A percentile compares a stretch with the other conserved stretches of the same genome.
These are phyloP conservation scores for Penicillium arizonense DNA, from an alignment of 495 filamentous ascomycete species.

Conservation along the genomic window DNA sequence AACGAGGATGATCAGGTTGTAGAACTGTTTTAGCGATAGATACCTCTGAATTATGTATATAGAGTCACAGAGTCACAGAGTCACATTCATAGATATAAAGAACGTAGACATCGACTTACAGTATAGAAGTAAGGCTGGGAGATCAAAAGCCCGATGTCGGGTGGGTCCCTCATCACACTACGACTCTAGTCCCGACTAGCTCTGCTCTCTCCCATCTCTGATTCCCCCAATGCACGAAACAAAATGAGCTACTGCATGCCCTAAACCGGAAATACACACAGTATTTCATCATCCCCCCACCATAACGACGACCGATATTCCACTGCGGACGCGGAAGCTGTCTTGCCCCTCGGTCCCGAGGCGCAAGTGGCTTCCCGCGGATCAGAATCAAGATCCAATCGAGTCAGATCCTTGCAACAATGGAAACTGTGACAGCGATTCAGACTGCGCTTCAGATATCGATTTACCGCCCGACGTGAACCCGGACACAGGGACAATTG, in stretches of 20 bases:
- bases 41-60: slow-evolving; percentile 1
- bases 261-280: slow-evolving; percentile 11
- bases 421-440: slow-evolving; percentile 15
- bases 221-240: neutral
- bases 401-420: slow-evolving; percentile 5
- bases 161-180: neutral
- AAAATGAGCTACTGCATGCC: slow-evolving; percentile 12
- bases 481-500: slow-evolving; percentile 13
- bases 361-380: slow-evolving; percentile 26
- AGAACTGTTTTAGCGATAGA: slow-evolving; percentile 31
- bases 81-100: too few species aligned
- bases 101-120: too few species aligned
- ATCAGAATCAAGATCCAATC: slow-evolving; percentile 6
- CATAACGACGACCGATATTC: slow-evolving; percentile 20
- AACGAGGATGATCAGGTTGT: slow-evolving; percentile 44
- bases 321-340: slow-evolving; percentile 26
- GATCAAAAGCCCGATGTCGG: neutral
- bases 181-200: slow-evolving; percentile 1
- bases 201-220: neutral
- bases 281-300: slow-evolving; percentile 11
- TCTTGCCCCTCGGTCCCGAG: slow-evolving; percentile 24
- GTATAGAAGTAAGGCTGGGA: neutral
- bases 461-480: slow-evolving; percentile 9
- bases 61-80: neutral
- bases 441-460: slow-evolving; percentile 8